These are phyloP conservation scores for Cyberlindnera sargentensis DNA, from an alignment of 805 yeast species.

Conservation along the genomic window DNA sequence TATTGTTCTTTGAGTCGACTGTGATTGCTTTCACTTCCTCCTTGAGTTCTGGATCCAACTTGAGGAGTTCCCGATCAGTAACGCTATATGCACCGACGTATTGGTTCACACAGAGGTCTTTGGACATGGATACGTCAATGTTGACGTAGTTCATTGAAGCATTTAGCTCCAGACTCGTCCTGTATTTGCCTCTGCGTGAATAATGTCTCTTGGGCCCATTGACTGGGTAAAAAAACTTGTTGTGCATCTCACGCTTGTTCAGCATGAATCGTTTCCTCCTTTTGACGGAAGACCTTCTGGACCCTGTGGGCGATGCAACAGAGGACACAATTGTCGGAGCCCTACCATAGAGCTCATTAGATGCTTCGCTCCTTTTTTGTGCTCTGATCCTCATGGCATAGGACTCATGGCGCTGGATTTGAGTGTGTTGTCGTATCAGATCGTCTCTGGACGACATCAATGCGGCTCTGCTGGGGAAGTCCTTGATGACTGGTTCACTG, in stretches of 20 bases:
- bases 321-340: constrained; percentile 18
- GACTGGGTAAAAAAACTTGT: constrained; percentile 19
- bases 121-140: constrained; percentile 18
- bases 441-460: constrained; percentile 5
- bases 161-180: constrained; percentile 18
- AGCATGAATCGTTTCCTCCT: constrained; percentile 18
- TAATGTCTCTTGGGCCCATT: constrained; percentile 18
- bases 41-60: constrained; percentile 10
- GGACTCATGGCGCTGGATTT: not conserved
- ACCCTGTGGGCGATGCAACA: constrained; percentile 7
- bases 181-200: constrained; percentile 20
- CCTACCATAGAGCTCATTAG: constrained; percentile 9
- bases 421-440: not conserved
- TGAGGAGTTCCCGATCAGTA: constrained; percentile 5
- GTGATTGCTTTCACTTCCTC: constrained; percentile 14
- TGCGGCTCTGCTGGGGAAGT: constrained; percentile 6
- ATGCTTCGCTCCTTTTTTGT: not conserved
- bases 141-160: constrained; percentile 18
- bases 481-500: constrained; percentile 5
- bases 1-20: constrained; percentile 22
- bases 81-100: constrained; percentile 10
- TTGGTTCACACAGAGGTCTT: constrained; percentile 18
- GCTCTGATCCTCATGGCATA: constrained; percentile 3
- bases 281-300: constrained; percentile 12
- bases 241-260: constrained; percentile 14